phyloP scores from a whole-genome alignment of 352 stramenopile genomes.

The Globisporangium radiosum region DNA sequence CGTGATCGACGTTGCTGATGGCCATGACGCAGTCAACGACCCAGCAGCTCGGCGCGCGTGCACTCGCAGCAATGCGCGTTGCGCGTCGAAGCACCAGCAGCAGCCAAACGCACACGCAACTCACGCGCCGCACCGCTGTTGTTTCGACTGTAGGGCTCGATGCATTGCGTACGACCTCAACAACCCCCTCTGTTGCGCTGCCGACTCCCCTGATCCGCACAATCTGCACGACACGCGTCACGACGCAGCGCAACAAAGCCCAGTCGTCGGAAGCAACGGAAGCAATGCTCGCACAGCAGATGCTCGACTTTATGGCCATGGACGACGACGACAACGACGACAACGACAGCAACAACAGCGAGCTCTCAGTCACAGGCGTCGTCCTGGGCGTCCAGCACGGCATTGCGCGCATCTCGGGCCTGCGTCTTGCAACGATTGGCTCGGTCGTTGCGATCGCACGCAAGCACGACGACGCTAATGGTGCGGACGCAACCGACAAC shows the following conservation, averaged over 20 bases:
- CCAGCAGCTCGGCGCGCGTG: not conserved
- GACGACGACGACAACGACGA: conserved; percentile 19
- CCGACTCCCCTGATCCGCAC: not conserved
- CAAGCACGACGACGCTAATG: not conserved
- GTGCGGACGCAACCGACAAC: too few species aligned
- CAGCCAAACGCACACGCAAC: not conserved
- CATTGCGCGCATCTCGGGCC: conserved; percentile 62
- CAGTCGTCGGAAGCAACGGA: conserved; percentile 36
- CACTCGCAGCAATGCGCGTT: not conserved
- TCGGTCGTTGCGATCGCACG: conserved; percentile 48
- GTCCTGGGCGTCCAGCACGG: conserved; percentile 68
- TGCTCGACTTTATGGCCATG: conserved; percentile 59
- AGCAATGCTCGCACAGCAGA: conserved; percentile 54
- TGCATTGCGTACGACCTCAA: too few species aligned
- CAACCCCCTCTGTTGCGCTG: too few species aligned
- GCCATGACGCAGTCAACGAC: not conserved
- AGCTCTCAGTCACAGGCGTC: conserved; percentile 39
- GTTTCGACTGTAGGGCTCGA: too few species aligned
- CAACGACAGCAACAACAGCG: not conserved
- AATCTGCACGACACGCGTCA: conserved; percentile 15
- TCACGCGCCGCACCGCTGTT: not conserved
- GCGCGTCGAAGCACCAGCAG: not conserved
- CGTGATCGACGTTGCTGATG: not conserved
- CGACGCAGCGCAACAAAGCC: conserved; percentile 12
- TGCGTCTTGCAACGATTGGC: conserved; percentile 64